Evolutionary conservation across 2,329 filamentous ascomycete genomes (phyloP).

Genomic region (Emericellopsis cladophorae): DNA sequence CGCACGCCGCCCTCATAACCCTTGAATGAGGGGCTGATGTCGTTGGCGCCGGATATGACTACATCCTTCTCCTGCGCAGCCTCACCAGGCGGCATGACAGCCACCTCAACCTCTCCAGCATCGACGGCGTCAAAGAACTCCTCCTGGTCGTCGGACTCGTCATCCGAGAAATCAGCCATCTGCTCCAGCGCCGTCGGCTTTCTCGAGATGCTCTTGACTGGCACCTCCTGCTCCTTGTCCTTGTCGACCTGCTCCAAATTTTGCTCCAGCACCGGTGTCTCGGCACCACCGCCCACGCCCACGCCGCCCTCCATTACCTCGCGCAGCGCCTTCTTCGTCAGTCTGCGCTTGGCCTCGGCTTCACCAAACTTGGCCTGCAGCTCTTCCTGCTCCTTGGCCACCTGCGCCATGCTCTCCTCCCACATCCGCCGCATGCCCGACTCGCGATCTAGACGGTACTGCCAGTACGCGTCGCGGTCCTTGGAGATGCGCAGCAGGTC

Average conservation of each 20-base stretch:
- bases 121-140: constrained; percentile 98
- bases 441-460: constrained; percentile 85
- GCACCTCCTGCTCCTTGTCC: constrained; percentile 19
- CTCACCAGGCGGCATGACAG: constrained; percentile 47
- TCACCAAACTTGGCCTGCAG: constrained; percentile 80
- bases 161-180: constrained; percentile 59
- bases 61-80: constrained; percentile 27
- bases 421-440: constrained; percentile 87
- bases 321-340: constrained; percentile 78
- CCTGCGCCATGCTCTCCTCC: constrained; percentile 97
- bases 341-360: constrained; percentile 78
- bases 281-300: constrained; percentile 6
- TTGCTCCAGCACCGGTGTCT: constrained; percentile 16
- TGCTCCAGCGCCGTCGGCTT: constrained; percentile 57
- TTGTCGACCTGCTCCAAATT: constrained; percentile 14
- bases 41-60: constrained; percentile 29
- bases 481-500: constrained; percentile 85
- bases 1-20: constrained; percentile 88
- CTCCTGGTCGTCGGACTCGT: constrained; percentile 61
- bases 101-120: constrained; percentile 76
- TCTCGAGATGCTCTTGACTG: constrained; percentile 27
- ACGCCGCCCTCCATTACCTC: constrained; percentile 58
- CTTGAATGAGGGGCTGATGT: constrained; percentile 67
- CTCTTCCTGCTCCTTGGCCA: constrained; percentile 89
- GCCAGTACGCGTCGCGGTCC: constrained; percentile 94